A percentile compares a stretch with the other conserved stretches of the same genome.
Conservation (phyloP, 139 green algal genomes). For the Mychonastes homosphaera region DNA sequence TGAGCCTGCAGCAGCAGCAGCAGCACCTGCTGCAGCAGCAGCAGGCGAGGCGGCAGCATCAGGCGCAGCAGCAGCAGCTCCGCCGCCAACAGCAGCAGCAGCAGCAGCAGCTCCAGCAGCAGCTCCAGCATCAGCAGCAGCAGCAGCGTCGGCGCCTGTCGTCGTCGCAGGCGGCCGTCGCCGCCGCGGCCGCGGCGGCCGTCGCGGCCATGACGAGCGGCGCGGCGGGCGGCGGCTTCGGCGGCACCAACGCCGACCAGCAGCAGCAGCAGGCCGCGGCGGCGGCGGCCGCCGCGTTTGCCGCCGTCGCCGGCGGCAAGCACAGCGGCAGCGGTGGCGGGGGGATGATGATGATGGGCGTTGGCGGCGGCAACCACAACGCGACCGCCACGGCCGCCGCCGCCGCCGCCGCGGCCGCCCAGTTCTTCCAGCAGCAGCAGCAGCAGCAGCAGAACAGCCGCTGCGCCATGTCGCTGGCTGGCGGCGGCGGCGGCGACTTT, state of each 20-base stretch:
- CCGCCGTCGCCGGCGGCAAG: neutral
- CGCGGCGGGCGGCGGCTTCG: conserved; percentile 2
- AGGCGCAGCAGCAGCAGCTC: too few species aligned
- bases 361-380: too few species aligned
- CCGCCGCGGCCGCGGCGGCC: conserved; percentile 9
- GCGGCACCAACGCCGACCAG: conserved; percentile 6
- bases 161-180: conserved; percentile 12
- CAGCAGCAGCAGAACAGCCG: too few species aligned
- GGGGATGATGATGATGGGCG: conserved; percentile 8
- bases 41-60: too few species aligned
- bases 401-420: too few species aligned
- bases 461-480: too few species aligned
- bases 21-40: too few species aligned
- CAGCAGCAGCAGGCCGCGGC: conserved; percentile 9
- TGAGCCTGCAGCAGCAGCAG: conserved; percentile 16
- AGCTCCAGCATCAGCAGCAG: conserved; percentile 10
- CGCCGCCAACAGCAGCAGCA: conserved; percentile 15
- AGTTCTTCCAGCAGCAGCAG: too few species aligned
- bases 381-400: too few species aligned
- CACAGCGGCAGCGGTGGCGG: neutral
- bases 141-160: too few species aligned
- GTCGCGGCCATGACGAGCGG: conserved; percentile 7
- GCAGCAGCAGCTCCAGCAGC: too few species aligned
- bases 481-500: too few species aligned
- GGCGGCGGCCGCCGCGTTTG: conserved; percentile 8